Conservation (phyloP, 2,329 filamentous ascomycete species). For the Talaromyces sp. region DNA sequence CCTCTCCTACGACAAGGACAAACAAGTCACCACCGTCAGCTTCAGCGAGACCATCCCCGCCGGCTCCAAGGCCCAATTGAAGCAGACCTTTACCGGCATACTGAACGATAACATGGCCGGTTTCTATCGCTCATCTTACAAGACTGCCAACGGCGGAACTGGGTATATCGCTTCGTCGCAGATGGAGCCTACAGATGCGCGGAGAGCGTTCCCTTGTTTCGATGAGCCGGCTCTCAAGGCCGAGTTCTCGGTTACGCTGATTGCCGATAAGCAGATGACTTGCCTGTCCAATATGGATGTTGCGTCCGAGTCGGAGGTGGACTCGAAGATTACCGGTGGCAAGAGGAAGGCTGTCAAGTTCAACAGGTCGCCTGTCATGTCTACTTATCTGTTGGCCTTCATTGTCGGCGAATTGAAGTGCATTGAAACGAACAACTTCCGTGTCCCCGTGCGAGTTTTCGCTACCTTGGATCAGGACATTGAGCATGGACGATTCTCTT, state of each 20-base stretch:
- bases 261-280: slow-evolving; percentile 85
- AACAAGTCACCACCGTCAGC: slow-evolving; percentile 76
- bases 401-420: slow-evolving; percentile 92
- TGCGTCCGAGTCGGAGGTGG: slow-evolving; percentile 69
- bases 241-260: slow-evolving; percentile 82
- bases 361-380: slow-evolving; percentile 90
- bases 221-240: slow-evolving; percentile 94
- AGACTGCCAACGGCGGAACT: slow-evolving; percentile 71
- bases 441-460: slow-evolving; percentile 90
- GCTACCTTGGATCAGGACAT: slow-evolving; percentile 86
- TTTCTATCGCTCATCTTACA: slow-evolving; percentile 95
- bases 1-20: slow-evolving; percentile 71
- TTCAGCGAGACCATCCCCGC: slow-evolving; percentile 71
- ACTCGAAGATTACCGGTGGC: slow-evolving; percentile 59
- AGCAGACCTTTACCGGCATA: slow-evolving; percentile 72
- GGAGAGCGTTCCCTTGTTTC: slow-evolving; percentile 91
- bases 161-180: slow-evolving; percentile 86
- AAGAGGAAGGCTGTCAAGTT: slow-evolving; percentile 86
- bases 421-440: slow-evolving; percentile 87
- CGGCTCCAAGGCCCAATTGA: slow-evolving; percentile 73
- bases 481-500: slow-evolving; percentile 84
- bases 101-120: slow-evolving; percentile 96
- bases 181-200: slow-evolving; percentile 94
- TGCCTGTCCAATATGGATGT: slow-evolving; percentile 98
- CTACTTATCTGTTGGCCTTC: slow-evolving; percentile 91